A percentile compares a stretch with the other conserved stretches of the same genome.
Conservation (phyloP, 176 grass and related monocot species). For the Paspalum vaginatum region DNA sequence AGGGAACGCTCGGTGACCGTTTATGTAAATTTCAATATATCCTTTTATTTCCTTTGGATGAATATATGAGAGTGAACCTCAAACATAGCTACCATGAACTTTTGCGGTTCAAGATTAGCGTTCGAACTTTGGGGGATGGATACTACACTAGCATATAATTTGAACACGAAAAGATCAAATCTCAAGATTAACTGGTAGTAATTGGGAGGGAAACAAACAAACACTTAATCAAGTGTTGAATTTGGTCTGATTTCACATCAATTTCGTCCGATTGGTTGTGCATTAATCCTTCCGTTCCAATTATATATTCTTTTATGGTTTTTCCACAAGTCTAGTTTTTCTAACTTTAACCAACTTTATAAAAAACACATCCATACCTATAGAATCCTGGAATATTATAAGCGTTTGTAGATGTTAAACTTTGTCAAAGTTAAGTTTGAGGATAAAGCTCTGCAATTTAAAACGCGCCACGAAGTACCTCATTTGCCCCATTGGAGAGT, state of each 20-base stretch:
- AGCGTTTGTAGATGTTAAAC: no score
- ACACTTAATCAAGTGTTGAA: not conserved
- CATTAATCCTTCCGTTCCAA: no score
- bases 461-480: not conserved
- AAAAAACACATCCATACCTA: no score
- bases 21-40: no score
- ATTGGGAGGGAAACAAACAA: not conserved
- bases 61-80: not conserved
- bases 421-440: no score
- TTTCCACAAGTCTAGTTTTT: no score
- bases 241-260: not conserved
- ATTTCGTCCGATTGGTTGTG: not conserved
- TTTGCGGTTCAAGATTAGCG: no score
- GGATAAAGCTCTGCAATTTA: no score
- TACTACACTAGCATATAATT: not conserved
- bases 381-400: no score
- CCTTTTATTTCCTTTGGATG: not conserved
- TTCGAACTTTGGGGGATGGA: not conserved
- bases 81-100: not conserved
- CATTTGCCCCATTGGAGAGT: not conserved
- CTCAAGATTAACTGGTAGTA: not conserved
- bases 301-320: no score
- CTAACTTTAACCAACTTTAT: no score
- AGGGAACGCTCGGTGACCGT: no score
- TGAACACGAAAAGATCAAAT: not conserved